Percentiles rank a stretch among this genome's conserved stretches.
Evolutionary conservation across 2,329 filamentous ascomycete genomes (phyloP).

Genomic region (Thielaviopsis cerberus): DNA sequence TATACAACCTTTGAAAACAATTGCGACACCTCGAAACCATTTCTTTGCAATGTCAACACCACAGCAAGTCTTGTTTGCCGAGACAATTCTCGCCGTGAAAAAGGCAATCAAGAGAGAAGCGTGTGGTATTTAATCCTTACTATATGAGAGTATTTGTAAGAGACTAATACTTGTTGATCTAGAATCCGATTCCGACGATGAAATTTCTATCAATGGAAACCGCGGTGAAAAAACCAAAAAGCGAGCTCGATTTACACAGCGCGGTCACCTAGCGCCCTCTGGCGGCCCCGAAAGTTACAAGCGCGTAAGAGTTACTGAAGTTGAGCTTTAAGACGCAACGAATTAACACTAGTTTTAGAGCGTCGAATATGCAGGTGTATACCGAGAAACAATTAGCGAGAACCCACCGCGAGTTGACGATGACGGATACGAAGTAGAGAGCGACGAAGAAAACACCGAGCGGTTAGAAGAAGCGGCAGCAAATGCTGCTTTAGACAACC

Average conservation of each 20-base stretch:
- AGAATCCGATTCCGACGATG: conserved; percentile 65
- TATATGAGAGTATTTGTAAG: neutral
- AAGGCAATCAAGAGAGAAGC: conserved; percentile 46
- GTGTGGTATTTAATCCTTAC: conserved; percentile 28
- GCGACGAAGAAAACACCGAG: conserved; percentile 51
- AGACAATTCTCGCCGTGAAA: conserved; percentile 50
- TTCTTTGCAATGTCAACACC: conserved; percentile 20
- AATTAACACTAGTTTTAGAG: no score
- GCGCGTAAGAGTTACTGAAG: conserved; percentile 32
- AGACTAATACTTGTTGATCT: conserved; percentile 10
- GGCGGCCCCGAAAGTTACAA: conserved; percentile 51
- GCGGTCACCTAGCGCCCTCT: conserved; percentile 49
- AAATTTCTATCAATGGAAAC: conserved; percentile 51
- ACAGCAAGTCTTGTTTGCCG: conserved; percentile 44
- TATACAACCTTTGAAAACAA: neutral
- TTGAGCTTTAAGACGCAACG: no score
- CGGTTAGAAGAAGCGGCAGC: conserved; percentile 40
- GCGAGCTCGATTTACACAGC: conserved; percentile 50
- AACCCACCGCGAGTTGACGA: conserved; percentile 59
- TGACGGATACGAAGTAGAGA: conserved; percentile 60
- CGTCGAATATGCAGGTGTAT: conserved; percentile 56
- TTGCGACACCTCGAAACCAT: neutral
- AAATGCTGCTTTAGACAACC: conserved; percentile 50
- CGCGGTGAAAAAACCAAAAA: conserved; percentile 66
- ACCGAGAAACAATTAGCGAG: conserved; percentile 52